These are phyloP conservation scores for Bothriochloa decipiens DNA, from an alignment of 176 grass and related monocot genomes.

Conservation along the genomic window DNA sequence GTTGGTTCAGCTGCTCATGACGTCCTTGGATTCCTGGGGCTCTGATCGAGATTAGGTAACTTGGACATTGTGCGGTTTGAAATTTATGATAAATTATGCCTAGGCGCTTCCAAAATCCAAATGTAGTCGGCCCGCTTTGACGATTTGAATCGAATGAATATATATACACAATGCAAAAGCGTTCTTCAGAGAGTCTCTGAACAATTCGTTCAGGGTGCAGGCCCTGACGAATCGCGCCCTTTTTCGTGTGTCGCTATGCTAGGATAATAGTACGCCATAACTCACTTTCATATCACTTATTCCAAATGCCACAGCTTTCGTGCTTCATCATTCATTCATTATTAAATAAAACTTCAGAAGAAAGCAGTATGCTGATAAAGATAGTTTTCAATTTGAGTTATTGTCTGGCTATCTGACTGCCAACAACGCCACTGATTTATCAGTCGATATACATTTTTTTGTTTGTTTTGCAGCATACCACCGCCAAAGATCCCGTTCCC, in stretches of 20 bases:
- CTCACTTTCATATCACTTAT: too few species aligned
- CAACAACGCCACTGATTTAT: not conserved
- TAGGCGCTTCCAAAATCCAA: not conserved
- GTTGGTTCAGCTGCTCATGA: constrained; percentile 13
- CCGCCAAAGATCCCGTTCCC: constrained; percentile 77
- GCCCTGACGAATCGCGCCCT: not conserved
- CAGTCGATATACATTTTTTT: not conserved
- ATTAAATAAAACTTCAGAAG: not conserved
- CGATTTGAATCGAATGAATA: not conserved
- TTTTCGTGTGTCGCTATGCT: constrained; percentile 3
- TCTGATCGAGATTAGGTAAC: constrained; percentile 38
- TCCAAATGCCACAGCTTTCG: not conserved
- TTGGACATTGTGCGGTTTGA: not conserved
- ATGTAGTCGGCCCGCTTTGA: not conserved
- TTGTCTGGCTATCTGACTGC: not conserved
- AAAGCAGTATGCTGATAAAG: not conserved
- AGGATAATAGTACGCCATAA: too few species aligned
- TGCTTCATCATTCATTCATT: not conserved
- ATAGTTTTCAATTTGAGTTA: not conserved
- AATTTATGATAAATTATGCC: not conserved
- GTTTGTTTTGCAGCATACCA: constrained; percentile 45
- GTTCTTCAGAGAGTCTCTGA: not conserved
- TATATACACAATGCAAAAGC: not conserved
- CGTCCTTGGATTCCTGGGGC: not conserved
- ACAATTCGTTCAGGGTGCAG: not conserved